These are phyloP conservation scores for Phytophthora cajani DNA, from an alignment of 352 stramenopile genomes.

Conservation along the genomic window DNA sequence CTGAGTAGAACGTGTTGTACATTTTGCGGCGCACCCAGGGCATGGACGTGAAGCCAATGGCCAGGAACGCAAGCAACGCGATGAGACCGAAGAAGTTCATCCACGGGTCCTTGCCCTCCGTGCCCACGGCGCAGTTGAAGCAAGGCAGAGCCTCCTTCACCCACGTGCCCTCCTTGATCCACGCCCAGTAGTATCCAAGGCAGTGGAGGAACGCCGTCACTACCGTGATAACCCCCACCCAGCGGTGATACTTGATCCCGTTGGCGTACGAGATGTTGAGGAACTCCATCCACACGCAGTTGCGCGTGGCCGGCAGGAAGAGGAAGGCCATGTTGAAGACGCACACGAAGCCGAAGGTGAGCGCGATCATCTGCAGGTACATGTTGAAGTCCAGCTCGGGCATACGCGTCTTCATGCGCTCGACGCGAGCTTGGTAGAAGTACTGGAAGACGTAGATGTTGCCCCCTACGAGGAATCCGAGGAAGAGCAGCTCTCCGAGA, in stretches of 20 bases:
- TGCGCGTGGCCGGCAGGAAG: slow-evolving; percentile 49
- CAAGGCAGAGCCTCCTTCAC: slow-evolving; percentile 36
- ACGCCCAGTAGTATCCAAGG: slow-evolving; percentile 39
- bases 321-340: slow-evolving; percentile 63
- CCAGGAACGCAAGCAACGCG: slow-evolving; percentile 45
- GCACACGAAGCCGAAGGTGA: slow-evolving; percentile 48
- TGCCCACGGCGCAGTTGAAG: slow-evolving; percentile 47
- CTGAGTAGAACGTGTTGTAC: slow-evolving; percentile 10
- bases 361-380: slow-evolving; percentile 39
- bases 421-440: slow-evolving; percentile 8
- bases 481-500: slow-evolving; percentile 39
- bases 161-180: slow-evolving; percentile 20
- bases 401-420: slow-evolving; percentile 10
- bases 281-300: slow-evolving; percentile 66
- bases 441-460: slow-evolving; percentile 44
- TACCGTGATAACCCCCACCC: slow-evolving; percentile 48
- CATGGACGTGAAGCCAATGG: slow-evolving; percentile 50
- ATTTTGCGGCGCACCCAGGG: slow-evolving; percentile 30
- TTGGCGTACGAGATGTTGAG: slow-evolving; percentile 64
- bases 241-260: slow-evolving; percentile 62
- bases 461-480: slow-evolving; percentile 28
- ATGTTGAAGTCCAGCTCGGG: slow-evolving; percentile 17
- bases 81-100: slow-evolving; percentile 60
- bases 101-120: slow-evolving; percentile 41
- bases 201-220: slow-evolving; percentile 46